Evolutionary conservation across 1,284 basidiomycete genomes (phyloP).

Genomic region (Moesziomyces sp.): DNA sequence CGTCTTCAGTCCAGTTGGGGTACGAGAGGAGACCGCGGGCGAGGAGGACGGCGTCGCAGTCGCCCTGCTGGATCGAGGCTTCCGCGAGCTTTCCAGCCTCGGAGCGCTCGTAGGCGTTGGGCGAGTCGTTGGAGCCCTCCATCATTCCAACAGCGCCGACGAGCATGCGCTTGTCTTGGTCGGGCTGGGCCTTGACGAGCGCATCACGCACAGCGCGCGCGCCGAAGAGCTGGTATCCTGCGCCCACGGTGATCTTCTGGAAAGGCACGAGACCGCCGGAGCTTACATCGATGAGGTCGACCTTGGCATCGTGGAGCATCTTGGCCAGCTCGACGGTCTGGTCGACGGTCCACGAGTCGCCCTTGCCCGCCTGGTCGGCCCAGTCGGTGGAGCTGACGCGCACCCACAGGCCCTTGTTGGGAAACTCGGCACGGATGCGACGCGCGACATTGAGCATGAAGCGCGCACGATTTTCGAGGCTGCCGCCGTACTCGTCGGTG

Average conservation of each 20-base stretch:
- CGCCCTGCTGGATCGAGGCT: conserved; percentile 40
- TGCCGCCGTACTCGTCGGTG: conserved; percentile 66
- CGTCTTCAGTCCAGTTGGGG: conserved; percentile 58
- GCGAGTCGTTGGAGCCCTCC: conserved; percentile 40
- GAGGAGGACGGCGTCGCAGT: conserved; percentile 53
- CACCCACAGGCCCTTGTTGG: conserved; percentile 62
- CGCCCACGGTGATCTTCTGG: conserved; percentile 48
- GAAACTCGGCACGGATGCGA: conserved; percentile 56
- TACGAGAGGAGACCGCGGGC: conserved; percentile 56
- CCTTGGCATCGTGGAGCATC: conserved; percentile 51
- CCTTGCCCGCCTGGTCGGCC: conserved; percentile 46
- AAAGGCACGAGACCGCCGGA: conserved; percentile 56
- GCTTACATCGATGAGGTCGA: conserved; percentile 63
- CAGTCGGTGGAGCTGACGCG: conserved; percentile 62
- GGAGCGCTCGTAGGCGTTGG: conserved; percentile 29
- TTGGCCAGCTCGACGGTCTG: conserved; percentile 53
- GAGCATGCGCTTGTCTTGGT: conserved; percentile 37
- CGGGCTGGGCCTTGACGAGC: conserved; percentile 19
- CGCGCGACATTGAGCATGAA: conserved; percentile 49
- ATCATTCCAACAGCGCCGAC: conserved; percentile 62
- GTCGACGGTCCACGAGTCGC: conserved; percentile 56
- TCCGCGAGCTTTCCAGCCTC: conserved; percentile 58
- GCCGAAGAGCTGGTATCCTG: conserved; percentile 61
- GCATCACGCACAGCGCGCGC: conserved; percentile 47
- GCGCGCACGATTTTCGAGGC: conserved; percentile 56